Evolutionary conservation across 108 stramenopile species (phyloP).

Genomic region (Pseudonitzschia multiseries): DNA sequence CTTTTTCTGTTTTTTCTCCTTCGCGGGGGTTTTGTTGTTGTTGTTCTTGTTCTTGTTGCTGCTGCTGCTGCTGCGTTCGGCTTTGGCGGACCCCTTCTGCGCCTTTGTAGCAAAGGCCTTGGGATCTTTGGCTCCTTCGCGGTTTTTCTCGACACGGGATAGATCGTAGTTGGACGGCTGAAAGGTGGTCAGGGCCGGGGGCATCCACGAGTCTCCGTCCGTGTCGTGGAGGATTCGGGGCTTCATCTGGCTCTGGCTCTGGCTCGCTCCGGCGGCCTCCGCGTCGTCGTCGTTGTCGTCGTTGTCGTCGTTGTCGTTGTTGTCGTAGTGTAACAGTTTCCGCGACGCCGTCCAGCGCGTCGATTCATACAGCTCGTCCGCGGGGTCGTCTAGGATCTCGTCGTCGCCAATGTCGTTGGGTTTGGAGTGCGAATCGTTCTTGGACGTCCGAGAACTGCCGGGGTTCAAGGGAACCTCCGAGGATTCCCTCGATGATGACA

Average conservation of each 20-base stretch:
- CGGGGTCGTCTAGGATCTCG: background rate
- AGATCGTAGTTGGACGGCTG: conserved; percentile 2
- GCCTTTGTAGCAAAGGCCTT: background rate
- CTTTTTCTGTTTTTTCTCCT: background rate
- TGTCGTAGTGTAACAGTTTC: no score
- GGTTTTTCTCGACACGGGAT: background rate
- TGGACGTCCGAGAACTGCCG: background rate
- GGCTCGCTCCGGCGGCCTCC: no score
- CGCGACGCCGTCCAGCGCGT: background rate
- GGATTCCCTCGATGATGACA: no score
- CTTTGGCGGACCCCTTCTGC: background rate
- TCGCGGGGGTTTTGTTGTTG: background rate
- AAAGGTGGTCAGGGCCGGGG: conserved; percentile 22
- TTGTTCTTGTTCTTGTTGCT: no score
- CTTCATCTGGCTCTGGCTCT: no score
- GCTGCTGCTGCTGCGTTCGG: no score
- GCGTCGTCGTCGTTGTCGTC: background rate
- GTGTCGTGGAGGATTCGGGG: background rate
- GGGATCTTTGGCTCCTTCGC: conserved; percentile 6
- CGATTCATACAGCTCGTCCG: background rate
- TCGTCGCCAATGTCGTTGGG: background rate
- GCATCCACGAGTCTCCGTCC: conserved; percentile 14
- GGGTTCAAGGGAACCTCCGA: no score
- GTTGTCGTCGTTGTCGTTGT: no score
- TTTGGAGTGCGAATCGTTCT: background rate